These are phyloP conservation scores for Lagerstroemia speciosa DNA, from an alignment of 345 rosid genomes.

Conservation along the genomic window DNA sequence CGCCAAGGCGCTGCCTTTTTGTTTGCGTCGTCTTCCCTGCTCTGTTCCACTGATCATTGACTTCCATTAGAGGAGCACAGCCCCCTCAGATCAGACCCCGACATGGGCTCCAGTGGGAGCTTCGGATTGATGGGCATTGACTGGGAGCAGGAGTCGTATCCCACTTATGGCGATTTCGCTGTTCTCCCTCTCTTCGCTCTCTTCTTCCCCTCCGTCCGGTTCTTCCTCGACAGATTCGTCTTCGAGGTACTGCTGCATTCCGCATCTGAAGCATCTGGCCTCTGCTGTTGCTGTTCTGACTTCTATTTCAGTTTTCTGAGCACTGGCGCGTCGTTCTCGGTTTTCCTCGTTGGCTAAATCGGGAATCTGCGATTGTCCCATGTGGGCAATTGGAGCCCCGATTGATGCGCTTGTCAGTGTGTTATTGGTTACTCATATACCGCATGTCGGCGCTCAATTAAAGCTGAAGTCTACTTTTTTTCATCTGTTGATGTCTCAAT, in stretches of 20 bases:
- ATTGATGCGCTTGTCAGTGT: too few relatives aligned
- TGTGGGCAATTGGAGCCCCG: not conserved
- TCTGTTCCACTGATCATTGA: too few relatives aligned
- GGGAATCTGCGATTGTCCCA: not conserved
- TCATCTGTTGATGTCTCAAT: not conserved
- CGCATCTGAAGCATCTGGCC: too few relatives aligned
- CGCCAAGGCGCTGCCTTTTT: too few relatives aligned
- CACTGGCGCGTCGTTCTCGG: not conserved
- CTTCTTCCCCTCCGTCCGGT: slow-evolving; percentile 67
- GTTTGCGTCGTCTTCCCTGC: too few relatives aligned
- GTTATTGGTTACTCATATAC: not conserved
- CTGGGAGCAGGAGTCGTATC: slow-evolving; percentile 78
- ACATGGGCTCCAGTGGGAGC: slow-evolving; percentile 45
- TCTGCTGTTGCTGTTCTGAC: too few relatives aligned
- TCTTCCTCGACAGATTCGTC: slow-evolving; percentile 77
- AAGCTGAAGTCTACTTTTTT: not conserved
- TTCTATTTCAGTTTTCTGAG: not conserved
- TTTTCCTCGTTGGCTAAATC: not conserved
- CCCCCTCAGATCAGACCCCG: slow-evolving; percentile 4
- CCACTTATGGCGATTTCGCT: slow-evolving; percentile 62
- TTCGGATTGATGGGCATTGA: slow-evolving; percentile 35
- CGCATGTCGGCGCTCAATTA: not conserved
- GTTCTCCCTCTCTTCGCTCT: slow-evolving; percentile 64
- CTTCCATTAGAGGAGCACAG: too few relatives aligned
- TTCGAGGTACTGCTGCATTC: slow-evolving; percentile 48